Evolutionary conservation across 352 stramenopile species (phyloP).

Genomic region (Thraustochytrium sp.): DNA sequence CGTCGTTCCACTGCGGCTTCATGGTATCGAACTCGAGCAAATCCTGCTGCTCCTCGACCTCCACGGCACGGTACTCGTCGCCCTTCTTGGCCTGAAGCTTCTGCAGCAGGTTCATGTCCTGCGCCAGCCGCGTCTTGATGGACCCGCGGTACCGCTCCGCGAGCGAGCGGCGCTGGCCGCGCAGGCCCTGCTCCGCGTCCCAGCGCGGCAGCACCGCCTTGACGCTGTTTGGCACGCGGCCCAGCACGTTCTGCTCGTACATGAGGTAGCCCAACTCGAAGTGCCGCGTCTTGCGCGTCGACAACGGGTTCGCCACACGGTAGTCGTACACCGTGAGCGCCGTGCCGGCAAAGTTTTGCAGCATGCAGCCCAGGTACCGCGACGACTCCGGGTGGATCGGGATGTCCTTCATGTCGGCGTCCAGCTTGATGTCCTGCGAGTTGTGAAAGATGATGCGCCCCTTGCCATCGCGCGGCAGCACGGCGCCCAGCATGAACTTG

Average conservation of each 20-base stretch:
- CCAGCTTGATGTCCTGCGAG: neutral
- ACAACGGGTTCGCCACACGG: conserved; percentile 52
- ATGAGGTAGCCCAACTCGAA: conserved; percentile 68
- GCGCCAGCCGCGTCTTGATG: neutral
- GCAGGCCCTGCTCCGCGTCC: conserved; percentile 27
- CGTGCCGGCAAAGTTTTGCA: conserved; percentile 70
- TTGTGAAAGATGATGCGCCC: conserved; percentile 36
- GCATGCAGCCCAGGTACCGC: conserved; percentile 68
- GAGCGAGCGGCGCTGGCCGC: conserved; percentile 7
- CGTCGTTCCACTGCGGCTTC: conserved; percentile 75
- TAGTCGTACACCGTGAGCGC: conserved; percentile 74
- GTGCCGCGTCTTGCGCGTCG: conserved; percentile 45
- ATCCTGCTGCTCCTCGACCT: conserved; percentile 69
- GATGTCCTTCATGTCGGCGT: neutral
- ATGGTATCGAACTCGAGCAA: conserved; percentile 75
- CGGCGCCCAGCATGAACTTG: conserved; percentile 53
- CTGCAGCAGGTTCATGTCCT: conserved; percentile 32
- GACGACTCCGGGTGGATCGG: conserved; percentile 55
- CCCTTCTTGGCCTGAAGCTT: conserved; percentile 18
- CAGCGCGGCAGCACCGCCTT: conserved; percentile 60
- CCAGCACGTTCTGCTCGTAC: conserved; percentile 70
- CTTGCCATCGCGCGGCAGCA: conserved; percentile 7
- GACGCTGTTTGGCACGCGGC: conserved; percentile 65
- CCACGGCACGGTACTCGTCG: conserved; percentile 59
- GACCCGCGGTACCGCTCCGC: neutral